Percentiles rank a stretch among this genome's conserved stretches.
Conservation (phyloP, 2,329 filamentous ascomycete genomes). For the Hortaea werneckii region DNA sequence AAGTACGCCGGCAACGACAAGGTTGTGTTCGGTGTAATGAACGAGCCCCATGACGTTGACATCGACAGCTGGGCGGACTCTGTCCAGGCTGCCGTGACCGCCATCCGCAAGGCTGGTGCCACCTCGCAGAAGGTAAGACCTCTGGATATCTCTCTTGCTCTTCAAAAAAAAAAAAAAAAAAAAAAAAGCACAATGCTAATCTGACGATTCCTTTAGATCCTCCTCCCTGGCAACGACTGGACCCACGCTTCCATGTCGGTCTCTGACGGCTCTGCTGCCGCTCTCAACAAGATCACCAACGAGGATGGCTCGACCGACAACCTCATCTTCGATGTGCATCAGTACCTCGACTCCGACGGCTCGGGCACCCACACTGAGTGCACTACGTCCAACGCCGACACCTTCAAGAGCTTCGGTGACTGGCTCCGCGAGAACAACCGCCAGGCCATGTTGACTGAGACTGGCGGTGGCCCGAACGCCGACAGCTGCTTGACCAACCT, state of each 20-base stretch:
- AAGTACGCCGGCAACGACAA: constrained; percentile 47
- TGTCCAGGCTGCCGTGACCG: constrained; percentile 53
- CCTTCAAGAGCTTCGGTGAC: constrained; percentile 23
- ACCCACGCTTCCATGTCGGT: constrained; percentile 12
- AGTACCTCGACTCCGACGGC: constrained; percentile 32
- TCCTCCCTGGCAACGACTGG: constrained; percentile 53
- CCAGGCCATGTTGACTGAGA: constrained; percentile 32
- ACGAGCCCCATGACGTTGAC: constrained; percentile 46
- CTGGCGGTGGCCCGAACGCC: constrained; percentile 28
- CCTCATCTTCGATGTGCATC: constrained; percentile 29
- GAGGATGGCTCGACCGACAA: constrained; percentile 20
- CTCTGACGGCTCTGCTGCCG: constrained; percentile 19
- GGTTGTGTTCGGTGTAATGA: constrained; percentile 58
- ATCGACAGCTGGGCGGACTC: constrained; percentile 49
- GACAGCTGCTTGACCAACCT: constrained; percentile 21
- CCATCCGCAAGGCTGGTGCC: constrained; percentile 56
- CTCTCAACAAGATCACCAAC: constrained; percentile 16
- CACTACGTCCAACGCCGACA: constrained; percentile 8
- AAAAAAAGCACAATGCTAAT: too few relatives aligned
- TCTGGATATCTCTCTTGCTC: too few relatives aligned
- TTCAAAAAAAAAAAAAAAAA: too few relatives aligned
- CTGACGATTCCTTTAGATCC: constrained; percentile 30
- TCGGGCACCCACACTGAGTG: constrained; percentile 28
- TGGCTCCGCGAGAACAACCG: constrained; percentile 29
- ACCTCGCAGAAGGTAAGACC: constrained; percentile 37